Evolutionary conservation across 129 eudicot species (phyloP).

Genomic region (Deinandra increscens): DNA sequence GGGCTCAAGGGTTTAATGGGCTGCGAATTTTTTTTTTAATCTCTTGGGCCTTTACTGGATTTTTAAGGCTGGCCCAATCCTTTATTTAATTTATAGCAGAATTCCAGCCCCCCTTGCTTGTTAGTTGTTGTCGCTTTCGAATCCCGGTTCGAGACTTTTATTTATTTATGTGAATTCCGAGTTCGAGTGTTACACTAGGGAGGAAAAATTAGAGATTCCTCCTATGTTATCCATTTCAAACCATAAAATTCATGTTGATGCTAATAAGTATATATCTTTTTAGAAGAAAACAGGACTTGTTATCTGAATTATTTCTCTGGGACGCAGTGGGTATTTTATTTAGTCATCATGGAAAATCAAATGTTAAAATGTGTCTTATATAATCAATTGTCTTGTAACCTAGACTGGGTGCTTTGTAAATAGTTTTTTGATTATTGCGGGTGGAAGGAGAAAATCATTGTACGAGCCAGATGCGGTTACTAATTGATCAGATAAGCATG

Average conservation of each 20-base stretch:
- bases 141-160: too few relatives aligned
- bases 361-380: not conserved
- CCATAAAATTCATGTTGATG: not conserved
- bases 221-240: not conserved
- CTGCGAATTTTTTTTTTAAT: too few relatives aligned
- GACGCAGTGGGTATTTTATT: not conserved
- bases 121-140: too few relatives aligned
- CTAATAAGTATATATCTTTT: not conserved
- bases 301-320: not conserved
- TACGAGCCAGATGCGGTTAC: slow-evolving; percentile 63
- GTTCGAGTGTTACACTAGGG: too few relatives aligned
- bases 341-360: not conserved
- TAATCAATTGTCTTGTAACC: not conserved
- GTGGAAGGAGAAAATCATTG: slow-evolving; percentile 88
- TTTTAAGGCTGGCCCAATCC: too few relatives aligned
- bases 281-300: not conserved
- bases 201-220: not conserved
- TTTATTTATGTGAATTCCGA: too few relatives aligned
- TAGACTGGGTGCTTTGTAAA: not conserved
- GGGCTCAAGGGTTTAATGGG: too few relatives aligned
- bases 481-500: slow-evolving; percentile 78
- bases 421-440: slow-evolving; percentile 36
- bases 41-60: too few relatives aligned
- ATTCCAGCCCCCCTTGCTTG: too few relatives aligned
- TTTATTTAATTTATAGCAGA: too few relatives aligned